Conservation (phyloP, 495 filamentous ascomycete species). For the Xylaria scruposa region DNA sequence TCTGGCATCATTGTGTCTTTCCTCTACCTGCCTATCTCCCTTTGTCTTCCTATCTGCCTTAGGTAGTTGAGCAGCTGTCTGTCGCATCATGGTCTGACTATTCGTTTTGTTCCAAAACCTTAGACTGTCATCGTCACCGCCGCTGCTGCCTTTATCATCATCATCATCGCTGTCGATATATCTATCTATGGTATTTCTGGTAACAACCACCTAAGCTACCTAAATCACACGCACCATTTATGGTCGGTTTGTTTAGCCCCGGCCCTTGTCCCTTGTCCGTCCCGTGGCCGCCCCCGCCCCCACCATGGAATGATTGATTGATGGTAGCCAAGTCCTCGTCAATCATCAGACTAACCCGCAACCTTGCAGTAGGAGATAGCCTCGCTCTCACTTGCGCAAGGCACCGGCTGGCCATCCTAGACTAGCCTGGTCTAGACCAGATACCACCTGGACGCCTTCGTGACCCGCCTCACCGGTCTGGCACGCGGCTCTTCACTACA, state of each 20-base stretch:
- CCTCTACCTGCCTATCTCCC: neutral
- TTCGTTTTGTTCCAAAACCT: neutral
- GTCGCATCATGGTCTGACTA: neutral
- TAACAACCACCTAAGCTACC: neutral
- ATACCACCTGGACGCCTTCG: neutral
- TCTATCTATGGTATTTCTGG: neutral
- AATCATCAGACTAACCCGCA: neutral
- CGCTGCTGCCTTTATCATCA: neutral
- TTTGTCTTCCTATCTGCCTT: neutral
- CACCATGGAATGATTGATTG: neutral
- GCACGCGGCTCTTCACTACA: neutral
- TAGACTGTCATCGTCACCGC: neutral
- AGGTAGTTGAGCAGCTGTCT: neutral
- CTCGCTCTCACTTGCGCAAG: neutral
- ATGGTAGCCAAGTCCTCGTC: neutral
- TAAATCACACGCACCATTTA: neutral
- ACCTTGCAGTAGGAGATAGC: neutral
- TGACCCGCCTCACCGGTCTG: neutral
- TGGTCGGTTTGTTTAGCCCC: neutral
- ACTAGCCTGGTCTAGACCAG: neutral
- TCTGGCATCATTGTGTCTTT: neutral
- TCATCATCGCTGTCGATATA: neutral
- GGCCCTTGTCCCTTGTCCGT: neutral
- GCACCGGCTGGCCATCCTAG: neutral
- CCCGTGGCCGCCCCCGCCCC: neutral